Evolutionary conservation across 345 rosid genomes (phyloP), one percentile per base, ranked within the genome.

Genomic region (Brassica juncea): DNA sequence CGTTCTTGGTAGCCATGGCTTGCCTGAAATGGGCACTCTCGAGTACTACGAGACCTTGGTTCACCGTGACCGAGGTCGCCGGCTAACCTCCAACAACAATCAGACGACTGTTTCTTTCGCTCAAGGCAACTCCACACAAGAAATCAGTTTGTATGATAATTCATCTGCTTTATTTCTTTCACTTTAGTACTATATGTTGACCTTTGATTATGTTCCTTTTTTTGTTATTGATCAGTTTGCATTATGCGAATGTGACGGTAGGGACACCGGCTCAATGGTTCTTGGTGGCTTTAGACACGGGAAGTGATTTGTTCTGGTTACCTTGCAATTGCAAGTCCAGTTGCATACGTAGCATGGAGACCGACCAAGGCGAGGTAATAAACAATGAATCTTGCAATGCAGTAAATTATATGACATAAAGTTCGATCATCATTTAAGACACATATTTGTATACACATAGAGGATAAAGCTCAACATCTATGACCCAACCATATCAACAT

Each of bases 221-320:
- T 47, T 25, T 52, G 10, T 30, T 72, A 27, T 34, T 79, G 74
- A 35, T 55, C 94, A 95, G 99, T 77, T 85, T 95, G 65, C 88
- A 95, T 86, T 95, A 90, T 76, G 97, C 93, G 15, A 89, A 93
- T 82, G 90, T 95, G 70, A 84, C 94, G 0, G 85, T 93, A 31
- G 99, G 99, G 80, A 89, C 87, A 57, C 99, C 98, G 4, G 77
- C 86, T 80, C 81, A 85, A 65, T 88, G 88, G 59, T 95, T 84
- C 86, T 39, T 95, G 67, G 99, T 93, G 83, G 99, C 99, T 10
- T 85, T 93, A 54, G 99, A 95, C 83, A 95, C 98, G 0, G 99
- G 99, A 65, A 93, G 97, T 70, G 84, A 91, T 78, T 82, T 93
- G 77, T 93, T 95, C 76, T 95, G 99, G 98, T 79, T 95, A 70